These are phyloP conservation scores for Colletotrichum shisoi DNA, from an alignment of 2,329 filamentous ascomycete genomes.

Conservation along the genomic window DNA sequence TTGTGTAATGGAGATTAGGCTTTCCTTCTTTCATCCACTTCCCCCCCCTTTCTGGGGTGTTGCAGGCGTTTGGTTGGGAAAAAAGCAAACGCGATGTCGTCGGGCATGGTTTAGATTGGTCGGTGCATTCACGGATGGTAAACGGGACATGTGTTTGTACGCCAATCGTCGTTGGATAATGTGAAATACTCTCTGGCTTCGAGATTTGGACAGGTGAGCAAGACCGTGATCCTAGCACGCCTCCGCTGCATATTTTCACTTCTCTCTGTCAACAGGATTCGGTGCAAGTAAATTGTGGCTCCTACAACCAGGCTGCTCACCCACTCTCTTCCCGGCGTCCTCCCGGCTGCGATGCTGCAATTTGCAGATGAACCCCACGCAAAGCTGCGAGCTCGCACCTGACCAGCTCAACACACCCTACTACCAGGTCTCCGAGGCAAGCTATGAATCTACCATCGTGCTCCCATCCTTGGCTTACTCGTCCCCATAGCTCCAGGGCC, in stretches of 20 bases:
- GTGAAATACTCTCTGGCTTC: constrained; percentile 10
- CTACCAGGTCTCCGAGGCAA: neutral
- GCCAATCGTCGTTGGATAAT: constrained; percentile 18
- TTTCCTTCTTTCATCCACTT: too few relatives aligned
- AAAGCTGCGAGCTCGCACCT: neutral
- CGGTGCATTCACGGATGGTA: constrained; percentile 35
- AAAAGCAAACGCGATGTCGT: constrained; percentile 21
- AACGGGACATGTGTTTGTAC: constrained; percentile 34
- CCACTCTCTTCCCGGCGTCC: too few relatives aligned
- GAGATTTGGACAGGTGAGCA: neutral
- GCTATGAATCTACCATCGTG: neutral
- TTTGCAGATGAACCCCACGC: neutral
- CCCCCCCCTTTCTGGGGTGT: neutral
- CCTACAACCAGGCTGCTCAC: neutral
- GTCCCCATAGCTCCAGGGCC: neutral
- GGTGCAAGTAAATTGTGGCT: neutral
- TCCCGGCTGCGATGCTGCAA: neutral
- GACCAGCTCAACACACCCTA: neutral
- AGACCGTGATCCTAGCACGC: too few relatives aligned
- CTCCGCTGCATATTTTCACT: neutral
- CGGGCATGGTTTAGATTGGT: constrained; percentile 6
- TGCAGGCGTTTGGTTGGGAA: constrained; percentile 6
- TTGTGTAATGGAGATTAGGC: constrained; percentile 63
- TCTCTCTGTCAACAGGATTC: neutral
- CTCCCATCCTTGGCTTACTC: neutral